These are phyloP conservation scores for Tephrocybe sp. DNA, from an alignment of 768 basidiomycete genomes.

Conservation along the genomic window DNA sequence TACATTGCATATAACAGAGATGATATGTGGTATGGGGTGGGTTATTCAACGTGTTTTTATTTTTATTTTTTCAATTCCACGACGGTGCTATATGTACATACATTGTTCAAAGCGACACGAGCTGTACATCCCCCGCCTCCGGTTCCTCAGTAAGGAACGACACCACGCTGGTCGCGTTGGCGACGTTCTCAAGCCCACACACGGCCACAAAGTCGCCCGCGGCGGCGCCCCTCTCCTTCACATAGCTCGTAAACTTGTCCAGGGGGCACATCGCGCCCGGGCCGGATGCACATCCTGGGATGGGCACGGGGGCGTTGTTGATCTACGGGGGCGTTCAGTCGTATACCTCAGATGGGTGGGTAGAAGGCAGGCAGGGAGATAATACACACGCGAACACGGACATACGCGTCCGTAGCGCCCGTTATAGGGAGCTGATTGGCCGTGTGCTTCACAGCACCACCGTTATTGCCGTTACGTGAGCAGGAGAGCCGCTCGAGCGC, in stretches of 20 bases:
- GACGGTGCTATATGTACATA: background rate
- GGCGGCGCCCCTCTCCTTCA: conserved; percentile 24
- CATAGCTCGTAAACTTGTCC: conserved; percentile 29
- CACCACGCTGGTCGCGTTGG: conserved; percentile 23
- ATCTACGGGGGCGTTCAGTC: too few relatives aligned
- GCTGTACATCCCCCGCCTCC: conserved; percentile 5
- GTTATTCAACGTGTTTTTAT: too few relatives aligned
- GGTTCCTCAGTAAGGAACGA: conserved; percentile 24
- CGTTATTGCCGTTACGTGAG: conserved; percentile 1
- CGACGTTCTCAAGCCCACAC: conserved; percentile 31
- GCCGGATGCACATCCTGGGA: conserved; percentile 39
- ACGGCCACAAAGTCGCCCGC: conserved; percentile 37
- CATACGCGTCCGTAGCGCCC: conserved; percentile 20
- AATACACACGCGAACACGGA: conserved; percentile 34
- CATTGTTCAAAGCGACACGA: background rate
- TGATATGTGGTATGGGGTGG: background rate
- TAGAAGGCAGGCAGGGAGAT: too few relatives aligned
- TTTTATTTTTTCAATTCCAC: too few relatives aligned
- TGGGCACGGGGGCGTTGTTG: conserved; percentile 39
- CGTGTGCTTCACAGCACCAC: conserved; percentile 15
- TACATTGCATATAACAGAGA: background rate
- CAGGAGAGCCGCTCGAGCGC: conserved; percentile 42
- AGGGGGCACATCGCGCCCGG: conserved; percentile 40
- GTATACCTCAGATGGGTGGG: too few relatives aligned
- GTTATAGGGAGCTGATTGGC: conserved; percentile 12